phyloP scores from a whole-genome alignment of 352 stramenopile genomes.

The Phytophthora rubi region DNA sequence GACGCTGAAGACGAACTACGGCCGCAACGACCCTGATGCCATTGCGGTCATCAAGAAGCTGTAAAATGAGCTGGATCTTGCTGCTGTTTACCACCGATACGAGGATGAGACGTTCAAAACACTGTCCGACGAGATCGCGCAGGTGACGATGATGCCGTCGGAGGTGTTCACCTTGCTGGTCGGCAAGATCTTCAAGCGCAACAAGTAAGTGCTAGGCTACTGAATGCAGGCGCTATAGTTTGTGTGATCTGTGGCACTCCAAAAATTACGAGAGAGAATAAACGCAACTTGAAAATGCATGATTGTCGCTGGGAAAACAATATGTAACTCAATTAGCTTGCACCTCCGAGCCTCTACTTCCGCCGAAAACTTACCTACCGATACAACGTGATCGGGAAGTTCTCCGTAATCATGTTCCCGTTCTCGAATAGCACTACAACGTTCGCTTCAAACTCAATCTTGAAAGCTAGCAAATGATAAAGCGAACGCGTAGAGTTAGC shows the following conservation, averaged over 20 bases:
- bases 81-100: slow-evolving; percentile 91
- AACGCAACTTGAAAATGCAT: not conserved
- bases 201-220: slow-evolving; percentile 76
- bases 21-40: slow-evolving; percentile 77
- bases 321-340: not conserved
- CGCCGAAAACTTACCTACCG: slow-evolving; percentile 39
- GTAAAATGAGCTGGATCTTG: slow-evolving; percentile 94
- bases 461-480: slow-evolving; percentile 67
- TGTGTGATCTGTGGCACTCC: not conserved
- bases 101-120: slow-evolving; percentile 93
- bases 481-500: not conserved
- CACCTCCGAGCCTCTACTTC: not conserved
- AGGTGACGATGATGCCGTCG: slow-evolving; percentile 86
- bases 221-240: not conserved
- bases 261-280: slow-evolving; percentile 1
- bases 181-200: slow-evolving; percentile 97
- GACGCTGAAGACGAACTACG: slow-evolving; percentile 94
- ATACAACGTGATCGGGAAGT: slow-evolving; percentile 89
- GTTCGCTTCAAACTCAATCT: slow-evolving; percentile 94
- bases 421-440: slow-evolving; percentile 93
- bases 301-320: not conserved
- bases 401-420: slow-evolving; percentile 92
- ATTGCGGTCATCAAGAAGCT: slow-evolving; percentile 93
- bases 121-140: slow-evolving; percentile 80
- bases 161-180: slow-evolving; percentile 95